Evolutionary conservation across 2,329 filamentous ascomycete species (phyloP), one percentile per base, ranked within the genome.

Genomic region (Monosporascus ibericus): DNA sequence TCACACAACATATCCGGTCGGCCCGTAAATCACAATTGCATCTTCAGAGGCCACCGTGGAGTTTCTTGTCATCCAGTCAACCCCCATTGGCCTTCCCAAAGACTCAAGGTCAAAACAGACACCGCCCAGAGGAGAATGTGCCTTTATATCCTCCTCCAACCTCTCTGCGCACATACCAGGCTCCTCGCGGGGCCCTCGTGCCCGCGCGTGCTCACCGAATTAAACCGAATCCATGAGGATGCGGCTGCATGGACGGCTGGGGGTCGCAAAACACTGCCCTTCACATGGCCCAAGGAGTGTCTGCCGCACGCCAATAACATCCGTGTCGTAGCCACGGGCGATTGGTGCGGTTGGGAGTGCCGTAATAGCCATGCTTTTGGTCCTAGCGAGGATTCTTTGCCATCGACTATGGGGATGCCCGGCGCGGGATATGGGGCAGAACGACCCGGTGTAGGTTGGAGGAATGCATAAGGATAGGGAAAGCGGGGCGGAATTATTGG

Each of bases 331-430:
- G 24, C 27, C 44, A 61, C 58, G 20, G 55, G 52, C n/a, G 49
- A 52, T 5, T 64, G 57, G 52, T 66, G 64, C 51, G 60, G 64
- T 2, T 65, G 62, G 63, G 64, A 65, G 52, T 66, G 64, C 34
- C 53, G 56, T 17, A 65, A 65, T 46, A 61, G 52, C 25, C 20
- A 48, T 34, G 22, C 27, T 6, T 24, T 48, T 34, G 44, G 34
- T 34, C 25, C 17, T 18, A 24, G 5, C 7, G 8, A 25, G 24
- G 24, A 24, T 47, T 3, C 40, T 36, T 11, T 20, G 17, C n/a
- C 22, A 40, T 22, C 5, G 39, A 36, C 40, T 47, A 34, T 62
- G 48, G 62, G 62, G 4, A 52, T 56, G 54, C 52, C 53, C n/a
- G 52, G 52, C 36, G 60, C 62, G 2, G 44, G 34, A 38, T 62